These are phyloP conservation scores for Fraxinus floribunda DNA, from an alignment of 305 asterid species.

Conservation along the genomic window DNA sequence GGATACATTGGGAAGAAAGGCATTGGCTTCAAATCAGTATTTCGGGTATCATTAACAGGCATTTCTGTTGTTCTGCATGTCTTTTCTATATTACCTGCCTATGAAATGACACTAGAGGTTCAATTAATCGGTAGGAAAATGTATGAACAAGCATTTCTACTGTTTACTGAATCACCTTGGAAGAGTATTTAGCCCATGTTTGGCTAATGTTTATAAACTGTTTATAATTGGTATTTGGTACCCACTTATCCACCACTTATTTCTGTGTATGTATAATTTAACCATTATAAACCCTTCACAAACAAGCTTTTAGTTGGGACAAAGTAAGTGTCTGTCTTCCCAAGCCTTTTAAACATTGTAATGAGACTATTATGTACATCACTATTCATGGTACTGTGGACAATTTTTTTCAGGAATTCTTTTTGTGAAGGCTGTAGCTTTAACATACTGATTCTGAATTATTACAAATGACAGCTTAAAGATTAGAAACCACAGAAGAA, in stretches of 20 bases:
- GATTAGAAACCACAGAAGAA: conserved; percentile 6
- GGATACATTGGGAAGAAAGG: conserved; percentile 99
- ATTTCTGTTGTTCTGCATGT: neutral
- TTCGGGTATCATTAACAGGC: conserved; percentile 54
- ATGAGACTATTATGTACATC: conserved; percentile 5
- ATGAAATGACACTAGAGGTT: neutral
- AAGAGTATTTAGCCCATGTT: neutral
- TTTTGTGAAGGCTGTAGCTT: neutral
- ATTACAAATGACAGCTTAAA: conserved; percentile 9
- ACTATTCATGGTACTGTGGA: conserved; percentile 5
- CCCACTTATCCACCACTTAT: neutral
- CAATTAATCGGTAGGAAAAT: neutral
- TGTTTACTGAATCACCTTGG: conserved; percentile 1
- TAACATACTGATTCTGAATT: conserved; percentile 8
- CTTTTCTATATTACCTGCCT: conserved; percentile 22
- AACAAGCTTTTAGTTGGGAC: conserved; percentile 7
- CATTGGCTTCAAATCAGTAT: conserved; percentile 98
- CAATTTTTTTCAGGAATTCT: neutral
- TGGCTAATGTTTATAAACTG: neutral
- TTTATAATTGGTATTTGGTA: neutral
- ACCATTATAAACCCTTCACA: neutral
- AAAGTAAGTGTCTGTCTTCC: conserved; percentile 5
- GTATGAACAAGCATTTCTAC: neutral
- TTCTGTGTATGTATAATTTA: neutral
- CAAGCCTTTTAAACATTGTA: neutral